These are phyloP conservation scores for Erythrophleum fordii DNA, from an alignment of 306 rosid genomes.

Conservation along the genomic window DNA sequence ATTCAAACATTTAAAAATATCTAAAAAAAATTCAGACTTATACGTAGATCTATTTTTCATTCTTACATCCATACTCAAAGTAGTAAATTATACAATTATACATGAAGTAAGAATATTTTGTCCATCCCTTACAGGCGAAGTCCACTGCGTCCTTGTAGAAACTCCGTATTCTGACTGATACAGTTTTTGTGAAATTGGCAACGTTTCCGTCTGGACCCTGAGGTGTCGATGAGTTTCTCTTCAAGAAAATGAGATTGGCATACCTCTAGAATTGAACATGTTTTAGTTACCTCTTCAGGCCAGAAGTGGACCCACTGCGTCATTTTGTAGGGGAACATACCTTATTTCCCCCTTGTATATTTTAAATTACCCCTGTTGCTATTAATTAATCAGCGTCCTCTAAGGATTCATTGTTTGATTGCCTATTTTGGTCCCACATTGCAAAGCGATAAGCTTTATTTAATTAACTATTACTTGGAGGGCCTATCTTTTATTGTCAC, in stretches of 20 bases:
- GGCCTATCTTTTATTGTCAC: not conserved
- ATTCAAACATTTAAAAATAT: too few relatives aligned
- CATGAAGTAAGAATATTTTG: too few relatives aligned
- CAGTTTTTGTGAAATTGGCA: not conserved
- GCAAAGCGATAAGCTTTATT: not conserved
- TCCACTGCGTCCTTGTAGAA: too few relatives aligned
- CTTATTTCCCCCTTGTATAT: not conserved
- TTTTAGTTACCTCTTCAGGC: too few relatives aligned
- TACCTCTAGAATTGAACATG: too few relatives aligned
- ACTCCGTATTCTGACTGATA: too few relatives aligned
- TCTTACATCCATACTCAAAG: too few relatives aligned
- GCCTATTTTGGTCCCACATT: not conserved
- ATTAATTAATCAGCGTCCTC: not conserved
- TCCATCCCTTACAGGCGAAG: too few relatives aligned
- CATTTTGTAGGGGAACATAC: not conserved
- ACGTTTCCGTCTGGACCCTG: not conserved
- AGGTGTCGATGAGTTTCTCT: not conserved
- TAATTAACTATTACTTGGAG: not conserved
- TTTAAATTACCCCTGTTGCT: not conserved
- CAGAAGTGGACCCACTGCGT: too few relatives aligned
- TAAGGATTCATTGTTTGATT: not conserved
- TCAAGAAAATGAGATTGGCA: not conserved
- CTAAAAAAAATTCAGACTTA: too few relatives aligned
- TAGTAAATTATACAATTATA: too few relatives aligned
- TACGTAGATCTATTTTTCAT: too few relatives aligned